A percentile compares a stretch with the other conserved stretches of the same genome.
These are phyloP conservation scores for Miscanthus sacchariflorus DNA, from an alignment of 202 grass and related monocot species.

Conservation along the genomic window DNA sequence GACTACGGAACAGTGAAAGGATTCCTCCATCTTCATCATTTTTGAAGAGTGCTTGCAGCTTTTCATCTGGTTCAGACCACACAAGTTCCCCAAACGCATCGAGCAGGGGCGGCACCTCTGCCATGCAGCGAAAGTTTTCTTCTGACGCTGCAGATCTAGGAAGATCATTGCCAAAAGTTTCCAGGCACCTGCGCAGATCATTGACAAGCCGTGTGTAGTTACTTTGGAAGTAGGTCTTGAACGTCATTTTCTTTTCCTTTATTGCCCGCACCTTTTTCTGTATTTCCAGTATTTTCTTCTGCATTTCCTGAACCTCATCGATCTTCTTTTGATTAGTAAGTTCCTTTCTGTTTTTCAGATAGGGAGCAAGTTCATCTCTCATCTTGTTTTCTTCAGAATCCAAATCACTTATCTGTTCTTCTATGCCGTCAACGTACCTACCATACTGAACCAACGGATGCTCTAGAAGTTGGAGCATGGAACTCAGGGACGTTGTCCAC, in stretches of 20 bases:
- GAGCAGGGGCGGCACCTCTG: neutral
- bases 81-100: neutral
- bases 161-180: slow-evolving; percentile 36
- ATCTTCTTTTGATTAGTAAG: neutral
- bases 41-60: slow-evolving; percentile 24
- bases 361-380: neutral
- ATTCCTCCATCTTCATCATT: neutral
- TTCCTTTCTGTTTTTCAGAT: neutral
- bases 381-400: fast-evolving
- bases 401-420: neutral
- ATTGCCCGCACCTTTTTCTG: neutral
- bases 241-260: neutral
- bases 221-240: slow-evolving; percentile 5
- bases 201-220: neutral
- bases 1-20: slow-evolving; percentile 1
- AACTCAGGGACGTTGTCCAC: slow-evolving; percentile 44
- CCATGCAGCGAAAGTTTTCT: slow-evolving; percentile 37
- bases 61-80: neutral
- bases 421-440: neutral
- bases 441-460: slow-evolving; percentile 31
- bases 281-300: neutral
- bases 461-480: slow-evolving; percentile 28
- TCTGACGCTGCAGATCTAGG: neutral
- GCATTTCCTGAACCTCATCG: neutral
- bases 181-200: neutral